Base-by-base conservation (phyloP, 164 flowering plant species). In the Magnolia sinica region DNA sequence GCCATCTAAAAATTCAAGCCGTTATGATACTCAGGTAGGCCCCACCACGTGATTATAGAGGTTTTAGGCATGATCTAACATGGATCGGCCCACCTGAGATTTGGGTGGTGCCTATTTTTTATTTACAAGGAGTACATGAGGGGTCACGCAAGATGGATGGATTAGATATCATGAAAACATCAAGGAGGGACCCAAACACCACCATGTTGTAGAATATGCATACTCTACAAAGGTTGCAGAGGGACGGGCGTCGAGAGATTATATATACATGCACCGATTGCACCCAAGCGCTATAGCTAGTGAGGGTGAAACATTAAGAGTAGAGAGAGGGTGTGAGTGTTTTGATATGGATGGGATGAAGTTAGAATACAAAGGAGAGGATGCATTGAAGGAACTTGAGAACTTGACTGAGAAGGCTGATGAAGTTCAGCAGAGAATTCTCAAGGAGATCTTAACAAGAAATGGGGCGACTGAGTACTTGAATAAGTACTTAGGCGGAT, bases 361-460 rank as follows among this genome's bases (percentile, higher is more conserved):
- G 73, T 69, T 90, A 73, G 93, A 92, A 79, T 92, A 91, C 89
- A 91, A 84, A 81, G 92, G 94, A 8, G 88, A 86, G 83, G 85
- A 84, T 66, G 96, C 91, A 22, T 76, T 91, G 77, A 81, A 80
- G 77, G 90, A 88, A 79, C 82, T 94, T 1, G 92, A 92, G 82
- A 85, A 78, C 73, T 80, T 89, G 8, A 92, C 91, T 0, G 9
- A 22, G 29, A 82, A 84, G 11, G 89, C 91, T 4, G 89, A 73
- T 31, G 86, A 87, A 72, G 87, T 91, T 79, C 98, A 94, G 74
- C 87, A 85, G 64, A 72, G 70, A 22, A 76, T 92, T 52, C 79
- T 94, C 76, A 86, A 76, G 68, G 86, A 90, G 75, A 92, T 94
- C 61, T 61, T 92, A 37, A 76, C 63, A 7, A 79, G 74, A 76